phyloP scores from a whole-genome alignment of 441 rosid genomes.

The Gossypium schwendimanii region DNA sequence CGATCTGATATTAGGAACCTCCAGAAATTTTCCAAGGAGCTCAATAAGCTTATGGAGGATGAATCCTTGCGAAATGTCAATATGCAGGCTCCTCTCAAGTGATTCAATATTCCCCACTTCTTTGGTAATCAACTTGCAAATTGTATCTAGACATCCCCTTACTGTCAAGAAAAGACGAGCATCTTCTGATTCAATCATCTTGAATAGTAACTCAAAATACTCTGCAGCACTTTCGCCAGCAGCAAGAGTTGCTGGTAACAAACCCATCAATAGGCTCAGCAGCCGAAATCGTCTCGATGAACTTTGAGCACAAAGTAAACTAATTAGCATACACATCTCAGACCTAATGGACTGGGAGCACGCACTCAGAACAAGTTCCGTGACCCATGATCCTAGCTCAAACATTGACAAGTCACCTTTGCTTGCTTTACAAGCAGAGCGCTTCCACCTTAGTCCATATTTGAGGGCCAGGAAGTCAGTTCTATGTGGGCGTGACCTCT shows the following conservation, averaged over 20 bases:
- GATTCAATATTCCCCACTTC: conserved; percentile 94
- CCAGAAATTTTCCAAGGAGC: conserved; percentile 93
- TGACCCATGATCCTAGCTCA: conserved; percentile 99
- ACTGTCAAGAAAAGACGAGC: conserved; percentile 96
- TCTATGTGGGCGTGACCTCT: conserved; percentile 76
- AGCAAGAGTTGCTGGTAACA: conserved; percentile 86
- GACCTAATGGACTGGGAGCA: conserved; percentile 99
- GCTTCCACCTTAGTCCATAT: conserved; percentile 95
- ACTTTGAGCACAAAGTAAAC: conserved; percentile 87
- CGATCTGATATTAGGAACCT: conserved; percentile 87
- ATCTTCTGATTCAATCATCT: conserved; percentile 93
- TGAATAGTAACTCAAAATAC: conserved; percentile 94
- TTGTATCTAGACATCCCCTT: conserved; percentile 76
- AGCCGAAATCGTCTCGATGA: conserved; percentile 76
- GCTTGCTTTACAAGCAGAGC: conserved; percentile 48
- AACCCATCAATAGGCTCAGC: conserved; percentile 79
- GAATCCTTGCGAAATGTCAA: conserved; percentile 98
- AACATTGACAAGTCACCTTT: conserved; percentile 75
- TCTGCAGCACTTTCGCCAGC: conserved; percentile 99
- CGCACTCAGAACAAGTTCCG: conserved; percentile 97
- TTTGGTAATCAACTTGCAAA: conserved; percentile 81
- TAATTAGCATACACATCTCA: conserved; percentile 97
- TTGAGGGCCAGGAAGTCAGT: conserved; percentile 85
- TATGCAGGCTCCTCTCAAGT: conserved; percentile 92
- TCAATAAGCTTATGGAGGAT: conserved; percentile 98